phyloP scores from a whole-genome alignment of 352 stramenopile species.

The Hyaloperonospora brassicae region DNA sequence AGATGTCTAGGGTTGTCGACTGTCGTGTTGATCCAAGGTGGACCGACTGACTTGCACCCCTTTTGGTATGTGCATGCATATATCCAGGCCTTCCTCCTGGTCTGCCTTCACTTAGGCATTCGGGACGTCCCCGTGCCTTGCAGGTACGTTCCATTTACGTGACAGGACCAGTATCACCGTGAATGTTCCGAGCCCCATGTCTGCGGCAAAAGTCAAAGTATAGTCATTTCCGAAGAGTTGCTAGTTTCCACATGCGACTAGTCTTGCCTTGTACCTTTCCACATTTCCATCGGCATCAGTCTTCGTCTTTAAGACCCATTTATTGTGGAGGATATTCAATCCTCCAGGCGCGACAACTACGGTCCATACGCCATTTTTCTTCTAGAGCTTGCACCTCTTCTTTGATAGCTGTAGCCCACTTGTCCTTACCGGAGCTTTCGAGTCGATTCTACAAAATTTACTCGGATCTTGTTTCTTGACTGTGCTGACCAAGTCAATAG shows the following conservation, averaged over 20 bases:
- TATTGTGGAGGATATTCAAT: too few species aligned
- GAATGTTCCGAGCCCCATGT: neutral
- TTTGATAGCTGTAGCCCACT: neutral
- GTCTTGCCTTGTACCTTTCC: neutral
- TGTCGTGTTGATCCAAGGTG: neutral
- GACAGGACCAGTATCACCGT: neutral
- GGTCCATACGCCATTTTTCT: neutral
- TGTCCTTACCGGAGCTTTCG: neutral
- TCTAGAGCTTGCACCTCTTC: neutral
- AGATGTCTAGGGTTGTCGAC: neutral
- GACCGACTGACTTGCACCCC: neutral
- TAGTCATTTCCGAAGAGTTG: neutral
- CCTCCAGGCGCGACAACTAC: too few species aligned
- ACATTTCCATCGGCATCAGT: neutral
- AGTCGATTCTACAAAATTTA: too few species aligned
- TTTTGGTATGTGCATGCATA: neutral
- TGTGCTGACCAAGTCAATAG: too few species aligned
- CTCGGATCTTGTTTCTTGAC: too few species aligned
- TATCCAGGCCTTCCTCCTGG: neutral
- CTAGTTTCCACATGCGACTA: neutral
- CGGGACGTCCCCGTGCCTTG: neutral
- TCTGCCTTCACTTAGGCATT: constrained; percentile 1
- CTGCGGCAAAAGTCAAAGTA: neutral
- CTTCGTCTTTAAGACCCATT: too few species aligned
- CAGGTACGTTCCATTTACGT: neutral